A percentile compares a stretch with the other conserved stretches of the same genome.
Conservation (phyloP, 2,329 filamentous ascomycete genomes). For the Hypoxylon sp. region DNA sequence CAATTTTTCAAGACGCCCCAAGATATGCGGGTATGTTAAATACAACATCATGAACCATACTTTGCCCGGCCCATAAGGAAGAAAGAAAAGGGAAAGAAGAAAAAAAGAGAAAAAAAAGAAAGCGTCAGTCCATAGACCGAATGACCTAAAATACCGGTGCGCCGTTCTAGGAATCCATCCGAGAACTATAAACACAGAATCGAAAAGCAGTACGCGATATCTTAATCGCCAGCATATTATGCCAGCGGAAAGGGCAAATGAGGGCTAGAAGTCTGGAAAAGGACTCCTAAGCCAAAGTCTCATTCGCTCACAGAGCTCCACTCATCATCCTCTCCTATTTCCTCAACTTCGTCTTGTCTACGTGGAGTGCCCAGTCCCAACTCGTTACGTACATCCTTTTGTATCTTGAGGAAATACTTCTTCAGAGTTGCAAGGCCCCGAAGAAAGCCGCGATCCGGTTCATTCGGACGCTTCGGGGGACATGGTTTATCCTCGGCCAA, state of each 20-base stretch:
- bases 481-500: slow-evolving; percentile 74
- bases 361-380: slow-evolving; percentile 59
- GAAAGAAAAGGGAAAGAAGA: not conserved
- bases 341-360: slow-evolving; percentile 43
- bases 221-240: slow-evolving; percentile 6
- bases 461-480: slow-evolving; percentile 83
- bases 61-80: slow-evolving; percentile 27
- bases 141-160: slow-evolving; percentile 40
- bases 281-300: slow-evolving; percentile 12
- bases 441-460: slow-evolving; percentile 90
- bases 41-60: slow-evolving; percentile 33
- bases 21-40: slow-evolving; percentile 47
- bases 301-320: slow-evolving; percentile 51
- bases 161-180: slow-evolving; percentile 47
- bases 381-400: slow-evolving; percentile 78
- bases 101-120: not conserved
- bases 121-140: slow-evolving; percentile 31
- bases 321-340: slow-evolving; percentile 50
- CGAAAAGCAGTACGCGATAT: slow-evolving; percentile 22
- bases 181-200: slow-evolving; percentile 40
- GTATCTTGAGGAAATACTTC: slow-evolving; percentile 89
- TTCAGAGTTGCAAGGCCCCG: slow-evolving; percentile 84
- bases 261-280: not conserved
- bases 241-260: not conserved
- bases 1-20: slow-evolving; percentile 45